phyloP scores from a whole-genome alignment of 1,139 yeast genomes.

The Geotrichum armillariae region DNA sequence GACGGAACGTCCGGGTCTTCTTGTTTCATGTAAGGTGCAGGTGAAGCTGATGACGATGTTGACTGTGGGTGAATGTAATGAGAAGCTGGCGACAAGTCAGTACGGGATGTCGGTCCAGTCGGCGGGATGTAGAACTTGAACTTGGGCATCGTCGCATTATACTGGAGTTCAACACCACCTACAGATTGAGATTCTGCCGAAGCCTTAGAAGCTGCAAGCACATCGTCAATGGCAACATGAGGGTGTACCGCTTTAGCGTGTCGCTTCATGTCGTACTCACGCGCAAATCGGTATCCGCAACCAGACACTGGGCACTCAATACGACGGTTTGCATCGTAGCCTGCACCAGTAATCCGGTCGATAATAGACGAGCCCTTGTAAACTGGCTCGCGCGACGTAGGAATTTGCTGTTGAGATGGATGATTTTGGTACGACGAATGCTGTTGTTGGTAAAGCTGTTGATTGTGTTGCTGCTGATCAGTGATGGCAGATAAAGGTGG shows the following conservation, averaged over 20 bases:
- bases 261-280: constrained; percentile 44
- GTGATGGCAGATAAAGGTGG: constrained; percentile 21
- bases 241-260: constrained; percentile 38
- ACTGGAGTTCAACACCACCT: constrained; percentile 1
- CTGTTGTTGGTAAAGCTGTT: constrained; percentile 12
- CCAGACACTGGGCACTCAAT: constrained; percentile 37
- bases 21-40: constrained; percentile 1
- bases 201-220: constrained; percentile 9
- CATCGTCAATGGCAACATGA: constrained; percentile 16
- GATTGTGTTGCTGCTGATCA: constrained; percentile 12
- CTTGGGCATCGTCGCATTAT: constrained; percentile 12
- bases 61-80: constrained; percentile 3
- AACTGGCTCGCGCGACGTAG: constrained; percentile 18
- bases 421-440: constrained; percentile 15
- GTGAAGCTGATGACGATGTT: constrained; percentile 1
- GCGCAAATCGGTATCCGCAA: constrained; percentile 40
- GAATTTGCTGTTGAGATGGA: constrained; percentile 19
- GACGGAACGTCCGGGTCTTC: constrained; percentile 12
- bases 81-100: constrained; percentile 14
- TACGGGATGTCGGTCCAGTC: constrained; percentile 8
- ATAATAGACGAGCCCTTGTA: constrained; percentile 29
- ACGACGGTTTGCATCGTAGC: constrained; percentile 34
- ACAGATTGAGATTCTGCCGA: background rate
- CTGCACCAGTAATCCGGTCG: constrained; percentile 41
- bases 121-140: constrained; percentile 18